Conservation (phyloP, 176 grass and related monocot species). For the Melocanna baccifera region DNA sequence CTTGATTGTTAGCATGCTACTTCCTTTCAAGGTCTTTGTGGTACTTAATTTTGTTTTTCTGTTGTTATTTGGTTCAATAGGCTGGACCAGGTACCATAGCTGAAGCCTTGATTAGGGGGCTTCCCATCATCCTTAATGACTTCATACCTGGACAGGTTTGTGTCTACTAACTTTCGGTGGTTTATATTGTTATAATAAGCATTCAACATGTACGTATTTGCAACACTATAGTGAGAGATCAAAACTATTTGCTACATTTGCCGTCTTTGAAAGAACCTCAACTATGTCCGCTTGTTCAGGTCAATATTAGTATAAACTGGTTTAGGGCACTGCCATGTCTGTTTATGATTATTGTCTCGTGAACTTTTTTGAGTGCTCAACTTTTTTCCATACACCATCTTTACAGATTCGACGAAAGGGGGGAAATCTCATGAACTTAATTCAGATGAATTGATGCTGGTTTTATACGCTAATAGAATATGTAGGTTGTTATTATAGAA, state of each 20-base stretch:
- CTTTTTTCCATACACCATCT: background rate
- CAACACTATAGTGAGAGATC: background rate
- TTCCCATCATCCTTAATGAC: constrained; percentile 97
- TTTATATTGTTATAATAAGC: background rate
- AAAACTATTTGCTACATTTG: background rate
- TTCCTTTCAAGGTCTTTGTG: background rate
- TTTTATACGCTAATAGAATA: background rate
- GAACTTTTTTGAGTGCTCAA: background rate
- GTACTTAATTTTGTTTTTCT: background rate
- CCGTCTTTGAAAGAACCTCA: background rate
- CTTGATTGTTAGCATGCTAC: background rate
- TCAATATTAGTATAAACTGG: background rate
- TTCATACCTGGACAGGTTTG: constrained; percentile 99
- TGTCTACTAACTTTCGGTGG: background rate
- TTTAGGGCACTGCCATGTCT: background rate
- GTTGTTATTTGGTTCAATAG: constrained; percentile 41
- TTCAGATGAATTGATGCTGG: background rate
- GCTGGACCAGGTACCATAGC: constrained; percentile 97
- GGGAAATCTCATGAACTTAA: background rate
- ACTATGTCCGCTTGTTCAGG: background rate
- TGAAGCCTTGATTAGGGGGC: constrained; percentile 97
- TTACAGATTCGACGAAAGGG: background rate
- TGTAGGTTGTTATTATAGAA: background rate
- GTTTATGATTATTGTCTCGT: background rate
- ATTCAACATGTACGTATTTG: background rate